Base-by-base conservation (phyloP, 345 rosid species). In the Carallia pectinifolia region DNA sequence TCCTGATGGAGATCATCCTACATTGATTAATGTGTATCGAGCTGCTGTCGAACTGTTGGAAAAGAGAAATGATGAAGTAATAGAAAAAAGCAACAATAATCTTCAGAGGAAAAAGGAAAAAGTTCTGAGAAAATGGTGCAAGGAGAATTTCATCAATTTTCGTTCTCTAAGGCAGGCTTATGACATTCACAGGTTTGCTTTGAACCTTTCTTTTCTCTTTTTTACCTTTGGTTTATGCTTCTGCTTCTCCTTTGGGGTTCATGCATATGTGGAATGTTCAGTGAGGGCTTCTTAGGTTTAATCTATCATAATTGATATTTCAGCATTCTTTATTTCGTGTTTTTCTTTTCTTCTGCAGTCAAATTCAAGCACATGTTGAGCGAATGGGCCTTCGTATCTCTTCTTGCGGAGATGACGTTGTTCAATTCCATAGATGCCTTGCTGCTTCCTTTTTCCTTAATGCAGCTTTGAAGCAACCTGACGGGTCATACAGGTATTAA, bases 371-470 rank as follows among this genome's bases (percentile, higher is more conserved):
- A 37, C 89, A 85, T 48, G 84, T 85, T 74, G 85, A 86, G 69
- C 96, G 87, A 78, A 88, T 94, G 93, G 91, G 91, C 47, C 89
- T 94, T 76, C 64, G 27, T 64, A 66, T 89, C 63, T 82, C 90
- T 72, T 91, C 98, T 55, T 90, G 97, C 53, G 96, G 95, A 30
- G 87, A 85, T n/a, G 96, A 90, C 77, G 69, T 75, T 71, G 86
- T 88, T 76, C 91, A 83, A 81, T 90, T 87, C 74, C 88, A 88
- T 36, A 88, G 90, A 83, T 94, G 98, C 81, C 97, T 94, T 31
- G 89, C 95, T 30, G 88, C 96, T 61, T 85, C 97, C 16, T 94
- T 94, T 84, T 94, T 94, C 84, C 90, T 91, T 66, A 90, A 91
- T 79, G 98, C 98, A 37, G 98, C 96, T 64, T 72, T 85, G 81